Evolutionary conservation across 148 eudicot genomes (phyloP).

Genomic region (Silene latifolia): DNA sequence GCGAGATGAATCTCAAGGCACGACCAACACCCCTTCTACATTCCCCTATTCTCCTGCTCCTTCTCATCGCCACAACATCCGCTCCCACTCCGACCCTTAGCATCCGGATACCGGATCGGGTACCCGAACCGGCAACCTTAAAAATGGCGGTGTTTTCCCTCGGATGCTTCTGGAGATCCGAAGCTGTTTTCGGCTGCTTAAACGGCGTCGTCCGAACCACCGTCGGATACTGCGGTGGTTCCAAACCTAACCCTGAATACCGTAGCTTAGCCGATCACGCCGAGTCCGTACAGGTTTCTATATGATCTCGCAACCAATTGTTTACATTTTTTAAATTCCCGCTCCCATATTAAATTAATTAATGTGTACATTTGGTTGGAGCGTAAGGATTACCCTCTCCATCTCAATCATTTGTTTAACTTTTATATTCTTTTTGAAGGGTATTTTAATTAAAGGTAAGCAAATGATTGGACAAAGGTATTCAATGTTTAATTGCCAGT

Average conservation of each 20-base stretch:
- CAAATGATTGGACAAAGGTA: too few species aligned
- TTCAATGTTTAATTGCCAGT: not conserved
- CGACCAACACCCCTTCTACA: not conserved
- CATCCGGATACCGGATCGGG: slow-evolving; percentile 68
- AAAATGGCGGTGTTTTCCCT: slow-evolving; percentile 79
- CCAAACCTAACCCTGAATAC: slow-evolving; percentile 72
- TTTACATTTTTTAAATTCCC: not conserved
- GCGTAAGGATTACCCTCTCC: too few species aligned
- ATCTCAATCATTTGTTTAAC: too few species aligned
- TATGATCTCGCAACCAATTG: not conserved
- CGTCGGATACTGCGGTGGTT: slow-evolving; percentile 85
- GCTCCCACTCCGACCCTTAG: slow-evolving; percentile 16
- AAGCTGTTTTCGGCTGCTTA: slow-evolving; percentile 81
- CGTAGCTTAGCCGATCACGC: slow-evolving; percentile 86
- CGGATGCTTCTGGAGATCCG: slow-evolving; percentile 98
- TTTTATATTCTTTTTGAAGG: too few species aligned
- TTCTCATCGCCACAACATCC: slow-evolving; percentile 13
- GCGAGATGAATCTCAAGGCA: not conserved
- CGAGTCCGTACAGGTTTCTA: slow-evolving; percentile 68
- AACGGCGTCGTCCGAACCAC: slow-evolving; percentile 79
- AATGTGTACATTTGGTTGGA: too few species aligned
- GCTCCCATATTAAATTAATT: not conserved
- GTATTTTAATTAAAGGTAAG: too few species aligned
- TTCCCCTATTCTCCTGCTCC: not conserved
- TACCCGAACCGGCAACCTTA: slow-evolving; percentile 29